These are phyloP conservation scores for Gaertneriomyces sp. DNA, from an alignment of 192 early-diverging fungal genomes.

Conservation along the genomic window DNA sequence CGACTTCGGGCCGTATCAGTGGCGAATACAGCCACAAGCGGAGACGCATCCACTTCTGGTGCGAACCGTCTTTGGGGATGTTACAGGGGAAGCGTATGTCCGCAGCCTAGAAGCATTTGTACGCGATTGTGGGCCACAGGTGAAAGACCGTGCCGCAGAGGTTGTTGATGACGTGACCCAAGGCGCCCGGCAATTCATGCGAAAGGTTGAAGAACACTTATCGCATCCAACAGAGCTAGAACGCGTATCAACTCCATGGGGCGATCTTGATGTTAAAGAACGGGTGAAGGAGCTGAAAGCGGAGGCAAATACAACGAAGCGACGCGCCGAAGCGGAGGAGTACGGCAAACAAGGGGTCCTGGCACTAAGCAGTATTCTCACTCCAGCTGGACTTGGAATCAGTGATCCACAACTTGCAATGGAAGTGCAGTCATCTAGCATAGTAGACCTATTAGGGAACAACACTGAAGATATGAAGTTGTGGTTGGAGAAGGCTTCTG, in stretches of 20 bases:
- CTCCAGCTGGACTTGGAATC: slow-evolving; percentile 16
- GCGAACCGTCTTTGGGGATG: slow-evolving; percentile 48
- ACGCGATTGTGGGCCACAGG: not conserved
- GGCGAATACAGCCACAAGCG: slow-evolving; percentile 27
- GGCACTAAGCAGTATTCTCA: slow-evolving; percentile 15
- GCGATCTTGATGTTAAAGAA: slow-evolving; percentile 20
- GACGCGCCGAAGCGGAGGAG: slow-evolving; percentile 21
- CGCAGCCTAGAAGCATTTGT: slow-evolving; percentile 53
- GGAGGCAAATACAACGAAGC: slow-evolving; percentile 4
- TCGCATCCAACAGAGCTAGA: not conserved
- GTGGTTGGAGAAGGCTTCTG: slow-evolving; percentile 4
- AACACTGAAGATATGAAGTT: slow-evolving; percentile 21
- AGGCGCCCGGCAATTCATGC: slow-evolving; percentile 11
- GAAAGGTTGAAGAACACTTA: not conserved
- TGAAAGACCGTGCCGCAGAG: not conserved
- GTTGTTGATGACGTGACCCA: slow-evolving; percentile 6
- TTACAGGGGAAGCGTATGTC: slow-evolving; percentile 57
- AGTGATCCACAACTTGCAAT: slow-evolving; percentile 17
- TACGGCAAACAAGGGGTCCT: slow-evolving; percentile 24
- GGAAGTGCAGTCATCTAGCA: slow-evolving; percentile 6
- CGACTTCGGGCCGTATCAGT: slow-evolving; percentile 38
- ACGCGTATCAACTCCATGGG: slow-evolving; percentile 22
- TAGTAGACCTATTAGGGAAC: slow-evolving; percentile 5
- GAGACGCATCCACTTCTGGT: slow-evolving; percentile 1
- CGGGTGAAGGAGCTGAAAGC: slow-evolving; percentile 2